Evolutionary conservation across 192 early-diverging fungal species (phyloP), one percentile per base, ranked within the genome.

Genomic region (Backusella tarrabulga): DNA sequence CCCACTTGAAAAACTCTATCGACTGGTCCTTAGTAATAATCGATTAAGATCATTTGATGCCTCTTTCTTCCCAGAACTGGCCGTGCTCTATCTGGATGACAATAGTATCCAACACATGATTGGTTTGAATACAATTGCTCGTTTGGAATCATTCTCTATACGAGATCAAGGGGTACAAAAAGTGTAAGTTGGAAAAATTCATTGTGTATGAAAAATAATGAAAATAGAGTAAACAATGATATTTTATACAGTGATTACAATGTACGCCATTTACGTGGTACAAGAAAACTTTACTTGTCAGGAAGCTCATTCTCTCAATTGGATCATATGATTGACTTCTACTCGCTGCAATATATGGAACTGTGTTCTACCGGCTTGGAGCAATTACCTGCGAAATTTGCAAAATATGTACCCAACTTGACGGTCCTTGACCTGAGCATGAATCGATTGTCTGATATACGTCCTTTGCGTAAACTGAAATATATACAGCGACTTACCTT

Each of bases 321-420:
- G 17, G 38, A 79, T 66, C 78, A 80, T 41, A 77, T 84, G 63
- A 73, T 76, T 60, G 76, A 80, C 0, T 87, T 87, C 35, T 79
- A 80, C 67, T 73, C 83, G 26, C 76, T 87, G n/a, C 81, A 85
- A 42, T 87, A 87, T 38, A 44, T 87, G 4, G 86, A 87, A 75
- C 44, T 87, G 21, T 84, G 83, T 67, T 79, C 86, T 1, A 72
- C 79, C 15, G 80, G 82, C 54, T 67, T 87, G 11, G 77, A 83
- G 17, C 81, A 79, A 63, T 44, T 87, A 34, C 86, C 86, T 4
- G 11, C 71, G 8, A 73, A 80, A 4, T 85, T 87, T 77, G 79
- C 78, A 7, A 60, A 74, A 14, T 63, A 80, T 19, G 76, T 87
- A 52, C 86, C 86, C 4, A 82, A 84, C 41, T 80, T 87, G 9